Evolutionary conservation across 148 eudicot species (phyloP).

Genomic region (Amaranthus cruentus): DNA sequence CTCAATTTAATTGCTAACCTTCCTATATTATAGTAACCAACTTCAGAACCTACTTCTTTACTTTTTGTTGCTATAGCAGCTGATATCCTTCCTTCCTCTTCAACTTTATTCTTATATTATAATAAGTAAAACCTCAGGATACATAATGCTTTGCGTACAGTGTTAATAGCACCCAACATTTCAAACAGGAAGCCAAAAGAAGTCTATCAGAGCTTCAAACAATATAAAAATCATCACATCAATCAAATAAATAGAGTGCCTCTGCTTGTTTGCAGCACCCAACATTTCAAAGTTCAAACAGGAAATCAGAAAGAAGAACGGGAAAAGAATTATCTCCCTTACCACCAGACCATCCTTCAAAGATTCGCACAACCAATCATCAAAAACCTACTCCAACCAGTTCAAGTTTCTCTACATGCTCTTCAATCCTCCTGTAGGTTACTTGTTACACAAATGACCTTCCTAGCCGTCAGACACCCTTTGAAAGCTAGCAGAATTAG

Average conservation of each 20-base stretch:
- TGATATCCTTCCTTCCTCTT: no score
- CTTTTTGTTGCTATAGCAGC: background rate
- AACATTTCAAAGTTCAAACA: conserved; percentile 3
- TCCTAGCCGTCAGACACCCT: no score
- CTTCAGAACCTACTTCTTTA: background rate
- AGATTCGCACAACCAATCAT: background rate
- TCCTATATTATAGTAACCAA: background rate
- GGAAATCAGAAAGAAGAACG: background rate
- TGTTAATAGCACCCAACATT: background rate
- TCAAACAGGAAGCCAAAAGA: background rate
- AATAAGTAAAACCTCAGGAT: background rate
- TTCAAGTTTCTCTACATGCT: no score
- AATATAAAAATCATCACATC: no score
- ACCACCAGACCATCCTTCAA: background rate
- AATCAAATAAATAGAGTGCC: no score
- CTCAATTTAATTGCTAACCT: background rate
- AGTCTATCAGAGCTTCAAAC: background rate
- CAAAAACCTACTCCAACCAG: no score
- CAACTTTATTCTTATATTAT: no score
- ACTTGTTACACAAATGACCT: no score
- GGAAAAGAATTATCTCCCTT: background rate
- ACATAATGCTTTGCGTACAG: background rate
- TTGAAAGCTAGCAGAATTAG: no score
- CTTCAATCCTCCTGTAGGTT: no score
- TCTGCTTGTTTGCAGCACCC: background rate